Percentiles rank a stretch among this genome's conserved stretches.
Conservation (phyloP, 2,329 filamentous ascomycete genomes). For the Fusarium dimerum region DNA sequence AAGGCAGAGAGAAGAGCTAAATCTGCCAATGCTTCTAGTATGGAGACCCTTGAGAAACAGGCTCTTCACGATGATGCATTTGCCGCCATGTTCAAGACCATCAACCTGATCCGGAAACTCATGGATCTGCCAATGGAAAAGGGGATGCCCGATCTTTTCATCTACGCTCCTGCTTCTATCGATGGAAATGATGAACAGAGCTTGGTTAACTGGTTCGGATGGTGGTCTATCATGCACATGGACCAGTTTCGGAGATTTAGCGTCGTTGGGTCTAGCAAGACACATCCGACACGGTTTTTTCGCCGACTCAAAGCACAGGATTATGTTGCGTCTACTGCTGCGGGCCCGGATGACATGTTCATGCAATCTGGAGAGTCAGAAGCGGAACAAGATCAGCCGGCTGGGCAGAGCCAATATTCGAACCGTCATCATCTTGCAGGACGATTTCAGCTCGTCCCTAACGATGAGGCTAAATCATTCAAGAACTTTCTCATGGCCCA, state of each 20-base stretch:
- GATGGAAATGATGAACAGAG: slow-evolving; percentile 63
- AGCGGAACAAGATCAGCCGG: background rate
- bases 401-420: background rate
- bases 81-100: slow-evolving; percentile 26
- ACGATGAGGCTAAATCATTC: slow-evolving; percentile 11
- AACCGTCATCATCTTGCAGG: background rate
- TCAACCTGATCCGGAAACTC: slow-evolving; percentile 19
- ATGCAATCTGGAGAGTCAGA: slow-evolving; percentile 5
- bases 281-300: slow-evolving; percentile 21
- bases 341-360: slow-evolving; percentile 38
- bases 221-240: slow-evolving; percentile 53
- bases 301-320: slow-evolving; percentile 25
- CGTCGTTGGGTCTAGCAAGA: slow-evolving; percentile 51
- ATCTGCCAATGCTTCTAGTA: background rate
- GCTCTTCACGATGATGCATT: slow-evolving; percentile 8
- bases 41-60: background rate
- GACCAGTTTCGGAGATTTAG: slow-evolving; percentile 56
- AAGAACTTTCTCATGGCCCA: slow-evolving; percentile 2
- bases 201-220: slow-evolving; percentile 63
- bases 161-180: slow-evolving; percentile 49
- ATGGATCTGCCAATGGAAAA: slow-evolving; percentile 11
- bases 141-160: slow-evolving; percentile 33
- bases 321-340: slow-evolving; percentile 37
- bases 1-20: slow-evolving; percentile 8
- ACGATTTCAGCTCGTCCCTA: slow-evolving; percentile 2